Base-by-base conservation (phyloP, 768 basidiomycete species). In the Amanita thiersii region DNA sequence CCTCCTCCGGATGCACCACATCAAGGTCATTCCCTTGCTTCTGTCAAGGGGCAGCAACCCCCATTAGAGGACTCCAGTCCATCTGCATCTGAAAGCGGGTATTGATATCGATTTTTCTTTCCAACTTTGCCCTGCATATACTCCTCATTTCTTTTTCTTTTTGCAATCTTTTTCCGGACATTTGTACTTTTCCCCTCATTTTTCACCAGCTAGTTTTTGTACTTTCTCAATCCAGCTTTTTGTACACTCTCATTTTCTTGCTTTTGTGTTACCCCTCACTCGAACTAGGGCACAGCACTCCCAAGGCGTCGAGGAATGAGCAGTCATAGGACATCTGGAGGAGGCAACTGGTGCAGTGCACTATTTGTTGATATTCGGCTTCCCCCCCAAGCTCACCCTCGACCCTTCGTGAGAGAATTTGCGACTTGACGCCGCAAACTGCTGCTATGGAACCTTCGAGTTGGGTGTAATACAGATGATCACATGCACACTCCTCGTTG, bases 61-160 rank as follows among this genome's bases (percentile, higher is more conserved):
- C 75, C 77, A 14, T 74, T 70, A 39, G 82, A 80, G 55, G 76
- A 75, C 50, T 81, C 81, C 5, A 80, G 62, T 51, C 68, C 73
- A 11, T 66, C 72, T 4, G 62, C 69, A 15, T 71, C 75, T 39
- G 72, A 75, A 52, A 61, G 63, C 31, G 70, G 66, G 36, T 70
- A 61, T 54, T 71, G 60, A 70, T 50, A 44, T 56, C 51, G 50
- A 46, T 52, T 47, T 50, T 40, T 56, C 54, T 32, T 53, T 50
- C 53, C 55, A 47, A 50, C 50, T 48, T 44, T 39, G 41, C 48
- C 44, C 37, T 21, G 43, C 53, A 53, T 49, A 43, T 50, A 43
- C 43, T 49, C 47, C 44, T 48, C 48, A 39, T 44, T 46, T 49
- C 44, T 46, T 55, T 49, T 52, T 54, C 43, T 59, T 59, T 58